Percentiles rank a stretch among this genome's conserved stretches.
Conservation (phyloP, 345 rosid species). For the Syzygium aqueum region DNA sequence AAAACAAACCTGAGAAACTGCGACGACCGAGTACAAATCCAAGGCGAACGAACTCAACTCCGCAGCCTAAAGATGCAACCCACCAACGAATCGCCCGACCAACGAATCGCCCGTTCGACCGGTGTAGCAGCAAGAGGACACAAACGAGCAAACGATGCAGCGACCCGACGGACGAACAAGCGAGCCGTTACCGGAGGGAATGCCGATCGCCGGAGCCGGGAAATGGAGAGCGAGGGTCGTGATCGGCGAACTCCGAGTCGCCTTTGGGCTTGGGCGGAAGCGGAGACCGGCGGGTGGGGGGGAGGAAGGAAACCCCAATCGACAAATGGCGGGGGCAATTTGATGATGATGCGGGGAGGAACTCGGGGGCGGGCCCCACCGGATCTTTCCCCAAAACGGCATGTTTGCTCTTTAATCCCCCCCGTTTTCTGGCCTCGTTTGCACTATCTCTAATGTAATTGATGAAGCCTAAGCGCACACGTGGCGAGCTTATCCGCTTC, state of each 20-base stretch:
- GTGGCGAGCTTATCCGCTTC: background rate
- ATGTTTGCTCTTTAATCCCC: background rate
- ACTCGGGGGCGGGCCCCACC: background rate
- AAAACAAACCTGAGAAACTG: background rate
- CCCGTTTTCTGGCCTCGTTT: fast-evolving
- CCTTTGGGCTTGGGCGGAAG: background rate
- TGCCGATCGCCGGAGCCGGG: background rate
- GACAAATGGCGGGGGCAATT: too few species aligned
- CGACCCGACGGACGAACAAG: background rate
- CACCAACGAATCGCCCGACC: too few species aligned
- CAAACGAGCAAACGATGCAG: background rate
- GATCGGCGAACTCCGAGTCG: background rate
- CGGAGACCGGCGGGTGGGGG: background rate
- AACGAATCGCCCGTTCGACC: background rate
- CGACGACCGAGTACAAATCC: background rate
- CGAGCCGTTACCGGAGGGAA: background rate
- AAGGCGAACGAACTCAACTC: background rate
- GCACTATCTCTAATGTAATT: background rate
- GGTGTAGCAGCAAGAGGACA: background rate
- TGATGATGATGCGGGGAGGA: background rate
- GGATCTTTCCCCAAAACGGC: background rate
- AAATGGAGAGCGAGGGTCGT: background rate
- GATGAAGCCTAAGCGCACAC: background rate
- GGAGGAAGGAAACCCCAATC: background rate
- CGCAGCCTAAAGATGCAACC: background rate